A percentile compares a stretch with the other conserved stretches of the same genome.
phyloP scores from a whole-genome alignment of 768 basidiomycete genomes.

The Trametes cinnabarina region DNA sequence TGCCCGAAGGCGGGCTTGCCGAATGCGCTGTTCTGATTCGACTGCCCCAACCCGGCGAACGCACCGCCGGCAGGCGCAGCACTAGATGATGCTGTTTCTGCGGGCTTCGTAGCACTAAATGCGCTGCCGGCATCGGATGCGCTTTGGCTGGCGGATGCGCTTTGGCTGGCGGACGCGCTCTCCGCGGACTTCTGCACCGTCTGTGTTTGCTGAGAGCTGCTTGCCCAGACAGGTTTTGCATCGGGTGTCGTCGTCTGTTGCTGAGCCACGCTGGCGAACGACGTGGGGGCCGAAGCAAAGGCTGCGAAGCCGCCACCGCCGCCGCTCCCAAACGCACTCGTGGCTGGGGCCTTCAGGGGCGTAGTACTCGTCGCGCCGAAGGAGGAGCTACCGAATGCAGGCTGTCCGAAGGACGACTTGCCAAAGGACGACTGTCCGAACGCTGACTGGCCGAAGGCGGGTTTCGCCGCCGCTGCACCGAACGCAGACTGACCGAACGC shows the following conservation, averaged over 20 bases:
- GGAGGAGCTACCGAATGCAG: constrained; percentile 34
- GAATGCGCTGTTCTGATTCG: constrained; percentile 1
- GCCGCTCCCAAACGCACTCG: background rate
- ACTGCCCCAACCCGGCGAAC: background rate
- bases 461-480: background rate
- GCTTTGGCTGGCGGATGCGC: background rate
- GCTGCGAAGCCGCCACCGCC: constrained; percentile 13
- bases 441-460: constrained; percentile 19
- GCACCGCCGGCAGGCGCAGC: background rate
- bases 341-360: background rate
- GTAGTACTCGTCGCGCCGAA: constrained; percentile 19
- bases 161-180: background rate
- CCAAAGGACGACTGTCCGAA: constrained; percentile 34
- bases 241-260: constrained; percentile 1
- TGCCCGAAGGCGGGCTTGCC: constrained; percentile 23
- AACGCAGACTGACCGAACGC: constrained; percentile 29
- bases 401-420: constrained; percentile 29
- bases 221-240: constrained; percentile 15
- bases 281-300: constrained; percentile 11
- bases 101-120: background rate
- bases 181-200: background rate
- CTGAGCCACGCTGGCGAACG: constrained; percentile 6
- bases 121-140: background rate
- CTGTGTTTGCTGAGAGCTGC: background rate
- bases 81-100: background rate